Evolutionary conservation across 495 filamentous ascomycete genomes (phyloP), one percentile per base, ranked within the genome.

Genomic region (Neurospora cerealis): DNA sequence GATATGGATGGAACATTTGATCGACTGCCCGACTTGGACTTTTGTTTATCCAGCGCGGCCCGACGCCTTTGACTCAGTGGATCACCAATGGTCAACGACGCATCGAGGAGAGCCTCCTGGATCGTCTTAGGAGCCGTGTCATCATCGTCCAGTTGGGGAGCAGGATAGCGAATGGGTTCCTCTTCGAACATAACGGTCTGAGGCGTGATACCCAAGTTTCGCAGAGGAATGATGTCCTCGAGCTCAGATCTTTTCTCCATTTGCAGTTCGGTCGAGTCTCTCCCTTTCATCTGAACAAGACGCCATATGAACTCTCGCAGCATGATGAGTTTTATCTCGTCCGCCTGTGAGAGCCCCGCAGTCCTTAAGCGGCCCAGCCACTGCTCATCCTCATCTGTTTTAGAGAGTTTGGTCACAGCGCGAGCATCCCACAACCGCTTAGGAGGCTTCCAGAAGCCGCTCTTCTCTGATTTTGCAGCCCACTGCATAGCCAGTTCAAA

Each of bases 131-230:
- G 88, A 17, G 82, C 88, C 37, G 77, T 80, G 15, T 85, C 82
- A 5, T 84, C 77, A 11, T 75, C 76, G 37, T 76, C 79, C 66
- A 69, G 74, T 38, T 72, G 75, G 5, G 62, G 48, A 21, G 73
- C 69, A 0, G 78, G 77, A 9, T 74, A 80, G 48, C 72, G 83
- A 28, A 75, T 81, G 72, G 78, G 80, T 71, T 84, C 85, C 76
- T 92, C 92, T 75, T 98, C 93, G 77, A 98, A 99, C 81, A 98
- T 91, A 2, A 99, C 90, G 0, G 93, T 98, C 79, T 97, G 93
- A 13, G 91, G 91, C 5, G 90, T 92, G 69, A 97, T 88, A 3
- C 88, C 87, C 42, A 96, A 81, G 70, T 88, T 88, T 72, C 91
- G 89, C 15, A 98, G 83, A 2, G 88, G 83, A 62, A 97, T 87